A percentile compares a stretch with the other conserved stretches of the same genome.
phyloP scores from a whole-genome alignment of 108 stramenopile species.

The Stephanodiscus minutulus region DNA sequence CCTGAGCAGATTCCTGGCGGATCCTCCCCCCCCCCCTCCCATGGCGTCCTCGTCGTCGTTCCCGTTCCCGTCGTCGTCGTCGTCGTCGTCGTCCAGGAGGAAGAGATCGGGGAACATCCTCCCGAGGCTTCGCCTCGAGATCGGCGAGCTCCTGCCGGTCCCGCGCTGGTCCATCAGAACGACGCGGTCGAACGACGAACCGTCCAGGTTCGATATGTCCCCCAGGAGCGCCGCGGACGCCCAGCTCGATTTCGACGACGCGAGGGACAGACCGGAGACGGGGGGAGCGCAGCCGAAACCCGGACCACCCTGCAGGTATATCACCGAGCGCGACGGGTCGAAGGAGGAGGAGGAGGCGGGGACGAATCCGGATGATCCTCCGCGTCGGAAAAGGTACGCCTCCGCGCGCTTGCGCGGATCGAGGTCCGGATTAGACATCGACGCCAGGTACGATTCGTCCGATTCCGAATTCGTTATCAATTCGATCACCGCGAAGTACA shows the following conservation, averaged over 20 bases:
- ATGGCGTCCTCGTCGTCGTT: background rate
- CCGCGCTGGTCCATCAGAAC: constrained; percentile 96
- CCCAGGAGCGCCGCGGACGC: constrained; percentile 65
- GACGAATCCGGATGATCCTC: too few relatives aligned
- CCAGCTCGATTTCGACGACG: constrained; percentile 63
- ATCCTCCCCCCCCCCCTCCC: background rate
- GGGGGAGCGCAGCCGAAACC: constrained; percentile 90
- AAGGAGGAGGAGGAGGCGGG: constrained; percentile 16
- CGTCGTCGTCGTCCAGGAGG: constrained; percentile 49
- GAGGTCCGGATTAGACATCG: constrained; percentile 16
- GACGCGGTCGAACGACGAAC: constrained; percentile 60
- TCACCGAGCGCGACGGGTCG: constrained; percentile 53
- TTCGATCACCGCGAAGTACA: constrained; percentile 82
- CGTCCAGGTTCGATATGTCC: constrained; percentile 31
- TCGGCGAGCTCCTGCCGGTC: constrained; percentile 82
- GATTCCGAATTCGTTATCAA: constrained; percentile 30
- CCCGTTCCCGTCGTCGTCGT: constrained; percentile 49
- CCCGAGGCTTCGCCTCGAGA: constrained; percentile 76
- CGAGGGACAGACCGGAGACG: constrained; percentile 43
- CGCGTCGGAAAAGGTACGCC: constrained; percentile 14
- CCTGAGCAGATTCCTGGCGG: constrained; percentile 19
- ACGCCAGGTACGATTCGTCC: constrained; percentile 38
- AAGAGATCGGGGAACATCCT: constrained; percentile 80
- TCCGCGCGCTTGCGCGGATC: constrained; percentile 34
- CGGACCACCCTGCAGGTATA: constrained; percentile 91